phyloP scores from a whole-genome alignment of 768 basidiomycete species.

The Nevesoporus exiguus region DNA sequence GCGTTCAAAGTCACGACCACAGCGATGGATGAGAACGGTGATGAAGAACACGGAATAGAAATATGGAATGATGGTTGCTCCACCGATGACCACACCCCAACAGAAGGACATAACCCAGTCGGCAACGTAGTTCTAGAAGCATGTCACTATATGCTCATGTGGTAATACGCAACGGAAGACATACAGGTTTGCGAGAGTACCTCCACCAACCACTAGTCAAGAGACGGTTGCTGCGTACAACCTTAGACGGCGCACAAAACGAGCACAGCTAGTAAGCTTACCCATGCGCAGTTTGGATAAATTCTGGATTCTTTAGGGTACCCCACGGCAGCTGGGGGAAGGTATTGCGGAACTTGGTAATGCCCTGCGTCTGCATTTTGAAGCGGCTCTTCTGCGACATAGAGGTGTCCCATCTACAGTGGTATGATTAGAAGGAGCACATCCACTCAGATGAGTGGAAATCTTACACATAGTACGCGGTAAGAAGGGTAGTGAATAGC shows the following conservation, averaged over 20 bases:
- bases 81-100: constrained; percentile 79
- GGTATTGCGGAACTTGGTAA: constrained; percentile 77
- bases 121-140: constrained; percentile 80
- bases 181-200: constrained; percentile 87
- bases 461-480: constrained; percentile 80
- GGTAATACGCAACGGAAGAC: constrained; percentile 22
- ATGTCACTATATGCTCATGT: not conserved
- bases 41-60: constrained; percentile 98
- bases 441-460: not conserved
- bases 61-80: constrained; percentile 82
- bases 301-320: constrained; percentile 81
- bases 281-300: constrained; percentile 93
- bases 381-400: constrained; percentile 98
- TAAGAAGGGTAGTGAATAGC: constrained; percentile 72
- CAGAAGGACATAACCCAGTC: constrained; percentile 85
- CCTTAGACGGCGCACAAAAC: constrained; percentile 5
- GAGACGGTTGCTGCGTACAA: constrained; percentile 69
- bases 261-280: constrained; percentile 28
- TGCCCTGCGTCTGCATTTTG: constrained; percentile 95
- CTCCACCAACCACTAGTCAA: constrained; percentile 94
- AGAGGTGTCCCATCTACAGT: constrained; percentile 81
- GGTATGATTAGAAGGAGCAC: not conserved
- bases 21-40: constrained; percentile 86
- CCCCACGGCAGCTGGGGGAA: constrained; percentile 93
- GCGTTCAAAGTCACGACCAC: constrained; percentile 92